phyloP scores from a whole-genome alignment of 1,139 yeast species.

The Debaryomyces psychrophilus region DNA sequence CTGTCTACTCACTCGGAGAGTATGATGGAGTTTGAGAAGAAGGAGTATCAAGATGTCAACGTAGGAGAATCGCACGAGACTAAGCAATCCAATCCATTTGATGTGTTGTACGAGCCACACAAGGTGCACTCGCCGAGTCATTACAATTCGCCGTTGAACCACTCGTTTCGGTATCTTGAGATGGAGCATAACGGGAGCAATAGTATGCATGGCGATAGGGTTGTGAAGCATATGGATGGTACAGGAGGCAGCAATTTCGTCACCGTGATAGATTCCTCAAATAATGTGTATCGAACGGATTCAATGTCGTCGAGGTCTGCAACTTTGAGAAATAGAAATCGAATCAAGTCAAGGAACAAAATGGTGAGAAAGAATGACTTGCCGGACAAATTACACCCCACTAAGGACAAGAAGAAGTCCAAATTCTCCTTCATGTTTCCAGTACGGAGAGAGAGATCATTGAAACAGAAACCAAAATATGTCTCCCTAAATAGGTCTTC shows the following conservation, averaged over 20 bases:
- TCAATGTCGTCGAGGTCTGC: conserved; percentile 38
- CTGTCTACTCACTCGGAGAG: neutral
- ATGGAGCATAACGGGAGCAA: neutral
- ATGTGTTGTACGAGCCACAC: conserved; percentile 3
- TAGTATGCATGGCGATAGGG: neutral
- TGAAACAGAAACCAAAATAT: conserved; percentile 28
- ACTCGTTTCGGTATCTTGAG: neutral
- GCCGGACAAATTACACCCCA: neutral
- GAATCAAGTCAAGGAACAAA: conserved; percentile 33
- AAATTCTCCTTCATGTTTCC: conserved; percentile 34
- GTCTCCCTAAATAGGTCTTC: conserved; percentile 20
- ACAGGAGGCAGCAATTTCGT: neutral
- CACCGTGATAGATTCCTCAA: conserved; percentile 32
- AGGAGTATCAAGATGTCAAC: neutral
- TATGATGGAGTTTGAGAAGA: neutral
- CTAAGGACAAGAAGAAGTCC: conserved; percentile 9
- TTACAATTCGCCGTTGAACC: neutral
- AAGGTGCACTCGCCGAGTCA: neutral
- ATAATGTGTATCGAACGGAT: conserved; percentile 26
- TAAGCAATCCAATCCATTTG: conserved; percentile 4
- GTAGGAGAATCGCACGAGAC: neutral
- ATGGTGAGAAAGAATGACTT: conserved; percentile 25
- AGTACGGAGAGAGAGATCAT: conserved; percentile 38
- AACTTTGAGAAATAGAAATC: conserved; percentile 34
- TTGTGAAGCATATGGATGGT: neutral